Conservation (phyloP, 2,329 filamentous ascomycete species). For the Tolypocladium tundrense region DNA sequence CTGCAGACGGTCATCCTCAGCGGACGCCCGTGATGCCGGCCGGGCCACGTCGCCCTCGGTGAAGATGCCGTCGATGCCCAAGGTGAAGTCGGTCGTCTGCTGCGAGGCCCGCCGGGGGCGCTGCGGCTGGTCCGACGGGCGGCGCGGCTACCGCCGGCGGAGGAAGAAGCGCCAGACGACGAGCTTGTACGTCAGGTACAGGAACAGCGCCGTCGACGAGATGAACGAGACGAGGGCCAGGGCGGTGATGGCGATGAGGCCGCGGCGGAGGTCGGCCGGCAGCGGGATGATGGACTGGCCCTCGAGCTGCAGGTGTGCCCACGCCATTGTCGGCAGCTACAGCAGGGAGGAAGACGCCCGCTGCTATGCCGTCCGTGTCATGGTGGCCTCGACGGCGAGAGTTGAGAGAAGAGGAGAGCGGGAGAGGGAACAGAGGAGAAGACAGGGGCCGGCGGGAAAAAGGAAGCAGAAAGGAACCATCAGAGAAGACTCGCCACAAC, state of each 20-base stretch:
- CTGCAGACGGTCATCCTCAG: not conserved
- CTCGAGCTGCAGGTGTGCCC: constrained; percentile 10
- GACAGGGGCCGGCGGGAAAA: not conserved
- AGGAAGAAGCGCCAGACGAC: constrained; percentile 16
- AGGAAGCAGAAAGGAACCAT: not conserved
- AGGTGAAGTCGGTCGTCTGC: constrained; percentile 19
- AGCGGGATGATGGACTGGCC: constrained; percentile 15
- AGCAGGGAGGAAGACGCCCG: not conserved
- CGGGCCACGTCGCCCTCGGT: not conserved
- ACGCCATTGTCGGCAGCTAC: constrained; percentile 9
- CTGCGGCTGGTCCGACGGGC: constrained; percentile 2
- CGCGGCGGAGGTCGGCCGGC: constrained; percentile 9
- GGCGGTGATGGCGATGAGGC: constrained; percentile 18
- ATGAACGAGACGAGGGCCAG: constrained; percentile 21
- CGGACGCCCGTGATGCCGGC: not conserved
- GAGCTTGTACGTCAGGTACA: constrained; percentile 21
- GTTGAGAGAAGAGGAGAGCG: not conserved
- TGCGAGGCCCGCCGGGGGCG: constrained; percentile 8
- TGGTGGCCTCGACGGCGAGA: not conserved
- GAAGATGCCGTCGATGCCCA: constrained; percentile 25
- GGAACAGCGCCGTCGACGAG: constrained; percentile 15
- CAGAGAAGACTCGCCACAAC: not conserved
- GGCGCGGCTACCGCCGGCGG: constrained; percentile 3
- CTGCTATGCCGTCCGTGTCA: not conserved
- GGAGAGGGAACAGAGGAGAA: not conserved